Percentiles rank a stretch among this genome's conserved stretches.
Conservation (phyloP, 2,329 filamentous ascomycete species). For the Lithohypha guttulata region DNA sequence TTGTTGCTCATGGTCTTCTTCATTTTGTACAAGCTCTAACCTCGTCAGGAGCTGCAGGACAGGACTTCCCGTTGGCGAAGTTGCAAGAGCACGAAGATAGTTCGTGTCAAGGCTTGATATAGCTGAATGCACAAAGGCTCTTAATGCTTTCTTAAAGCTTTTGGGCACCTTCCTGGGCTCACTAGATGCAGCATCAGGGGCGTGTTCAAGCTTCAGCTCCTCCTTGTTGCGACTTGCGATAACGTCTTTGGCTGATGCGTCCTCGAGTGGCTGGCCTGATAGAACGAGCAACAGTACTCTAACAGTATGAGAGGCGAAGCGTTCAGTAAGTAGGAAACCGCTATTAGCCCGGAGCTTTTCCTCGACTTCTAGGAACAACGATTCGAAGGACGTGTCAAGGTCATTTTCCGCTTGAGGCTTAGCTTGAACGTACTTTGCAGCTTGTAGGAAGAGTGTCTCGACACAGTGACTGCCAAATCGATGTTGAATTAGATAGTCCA, state of each 20-base stretch:
- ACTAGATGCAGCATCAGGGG: conserved; percentile 35
- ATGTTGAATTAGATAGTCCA: conserved; percentile 82
- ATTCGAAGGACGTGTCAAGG: conserved; percentile 61
- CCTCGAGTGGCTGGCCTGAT: conserved; percentile 68
- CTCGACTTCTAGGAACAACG: conserved; percentile 69
- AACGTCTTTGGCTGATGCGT: conserved; percentile 57
- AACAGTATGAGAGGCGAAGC: conserved; percentile 82
- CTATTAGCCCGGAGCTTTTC: conserved; percentile 82
- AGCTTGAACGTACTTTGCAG: conserved; percentile 59
- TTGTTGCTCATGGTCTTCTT: conserved; percentile 53
- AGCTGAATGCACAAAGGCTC: conserved; percentile 72
- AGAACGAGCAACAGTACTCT: conserved; percentile 77
- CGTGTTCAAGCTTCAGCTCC: conserved; percentile 54
- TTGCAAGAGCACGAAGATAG: conserved; percentile 71
- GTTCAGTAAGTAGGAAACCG: conserved; percentile 72
- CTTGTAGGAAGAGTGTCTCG: conserved; percentile 79
- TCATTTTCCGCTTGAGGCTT: conserved; percentile 34
- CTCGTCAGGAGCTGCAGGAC: conserved; percentile 83
- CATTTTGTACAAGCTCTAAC: conserved; percentile 67
- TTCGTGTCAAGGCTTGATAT: conserved; percentile 65
- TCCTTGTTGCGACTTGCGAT: conserved; percentile 91
- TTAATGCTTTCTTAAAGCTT: conserved; percentile 64
- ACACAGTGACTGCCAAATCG: conserved; percentile 96
- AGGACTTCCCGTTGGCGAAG: conserved; percentile 83
- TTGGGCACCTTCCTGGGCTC: conserved; percentile 55